A percentile compares a stretch with the other conserved stretches of the same genome.
These are phyloP conservation scores for Leccinum ponderosum DNA, from an alignment of 1,284 basidiomycete species.

Conservation along the genomic window DNA sequence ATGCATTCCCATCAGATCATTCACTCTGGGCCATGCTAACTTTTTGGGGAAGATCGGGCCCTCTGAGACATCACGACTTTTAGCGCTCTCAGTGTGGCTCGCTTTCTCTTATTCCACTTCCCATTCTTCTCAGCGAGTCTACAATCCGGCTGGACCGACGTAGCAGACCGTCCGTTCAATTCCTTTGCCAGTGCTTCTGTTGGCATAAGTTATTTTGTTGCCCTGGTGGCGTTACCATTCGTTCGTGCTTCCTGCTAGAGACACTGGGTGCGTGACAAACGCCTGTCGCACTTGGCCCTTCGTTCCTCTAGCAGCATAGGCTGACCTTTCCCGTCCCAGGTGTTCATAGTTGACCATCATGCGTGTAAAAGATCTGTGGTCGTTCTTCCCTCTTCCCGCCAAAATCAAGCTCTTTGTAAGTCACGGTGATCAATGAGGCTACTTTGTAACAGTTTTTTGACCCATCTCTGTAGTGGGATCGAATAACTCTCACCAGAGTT, in stretches of 20 bases:
- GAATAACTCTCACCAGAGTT: slow-evolving; percentile 66
- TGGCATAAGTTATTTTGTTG: slow-evolving; percentile 19
- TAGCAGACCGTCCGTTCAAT: slow-evolving; percentile 25
- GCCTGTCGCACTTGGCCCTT: not conserved
- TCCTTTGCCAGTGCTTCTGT: slow-evolving; percentile 4
- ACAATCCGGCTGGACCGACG: slow-evolving; percentile 54
- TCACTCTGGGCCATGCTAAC: slow-evolving; percentile 1
- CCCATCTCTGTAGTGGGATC: slow-evolving; percentile 54
- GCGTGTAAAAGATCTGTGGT: slow-evolving; percentile 47
- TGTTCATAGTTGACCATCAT: slow-evolving; percentile 30
- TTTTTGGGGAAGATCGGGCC: not conserved
- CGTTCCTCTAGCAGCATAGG: not conserved
- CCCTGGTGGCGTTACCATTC: slow-evolving; percentile 49
- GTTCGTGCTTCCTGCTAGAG: slow-evolving; percentile 25
- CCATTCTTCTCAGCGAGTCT: slow-evolving; percentile 25
- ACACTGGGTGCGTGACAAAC: slow-evolving; percentile 5
- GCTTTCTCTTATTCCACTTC: slow-evolving; percentile 19
- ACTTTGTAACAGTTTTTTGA: not conserved
- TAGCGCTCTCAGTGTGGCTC: not conserved
- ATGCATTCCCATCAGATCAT: not conserved
- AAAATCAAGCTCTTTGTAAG: slow-evolving; percentile 57
- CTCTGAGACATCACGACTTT: not conserved
- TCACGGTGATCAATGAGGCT: slow-evolving; percentile 8
- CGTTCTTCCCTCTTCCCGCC: slow-evolving; percentile 40
- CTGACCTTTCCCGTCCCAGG: not conserved